Conservation (phyloP, 1,284 basidiomycete genomes). For the Moesziomyces parantarcticus region DNA sequence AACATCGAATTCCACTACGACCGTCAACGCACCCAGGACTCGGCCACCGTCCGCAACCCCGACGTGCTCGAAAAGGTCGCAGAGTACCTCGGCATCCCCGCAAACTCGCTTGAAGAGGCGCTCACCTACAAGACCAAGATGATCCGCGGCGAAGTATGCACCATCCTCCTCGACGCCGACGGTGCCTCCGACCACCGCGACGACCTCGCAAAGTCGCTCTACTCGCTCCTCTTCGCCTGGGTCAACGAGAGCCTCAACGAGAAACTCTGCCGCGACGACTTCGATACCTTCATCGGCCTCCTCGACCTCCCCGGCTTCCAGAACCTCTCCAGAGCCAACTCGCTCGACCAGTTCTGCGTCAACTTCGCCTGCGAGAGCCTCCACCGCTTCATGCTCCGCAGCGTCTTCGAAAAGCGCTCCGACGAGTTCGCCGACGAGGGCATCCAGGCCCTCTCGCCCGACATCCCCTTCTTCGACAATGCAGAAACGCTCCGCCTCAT, state of each 20-base stretch:
- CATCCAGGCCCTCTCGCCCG: slow-evolving; percentile 78
- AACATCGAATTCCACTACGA: slow-evolving; percentile 85
- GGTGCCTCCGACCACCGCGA: slow-evolving; percentile 91
- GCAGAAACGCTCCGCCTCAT: slow-evolving; percentile 87
- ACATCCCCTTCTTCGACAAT: slow-evolving; percentile 89
- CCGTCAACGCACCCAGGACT: slow-evolving; percentile 59
- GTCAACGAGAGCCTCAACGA: slow-evolving; percentile 96
- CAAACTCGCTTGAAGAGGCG: slow-evolving; percentile 80
- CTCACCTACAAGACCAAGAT: slow-evolving; percentile 92
- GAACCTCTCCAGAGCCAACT: slow-evolving; percentile 78
- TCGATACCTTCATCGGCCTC: slow-evolving; percentile 85
- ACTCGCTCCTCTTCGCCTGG: slow-evolving; percentile 95
- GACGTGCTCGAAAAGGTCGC: slow-evolving; percentile 84
- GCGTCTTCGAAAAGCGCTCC: slow-evolving; percentile 81
- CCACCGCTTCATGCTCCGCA: slow-evolving; percentile 83
- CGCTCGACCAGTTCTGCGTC: slow-evolving; percentile 93
- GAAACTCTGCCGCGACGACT: slow-evolving; percentile 73
- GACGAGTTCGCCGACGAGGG: slow-evolving; percentile 87
- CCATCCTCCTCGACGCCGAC: slow-evolving; percentile 93
- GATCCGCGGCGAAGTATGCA: slow-evolving; percentile 93
- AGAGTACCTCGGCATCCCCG: slow-evolving; percentile 87
- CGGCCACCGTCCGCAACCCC: slow-evolving; percentile 60
- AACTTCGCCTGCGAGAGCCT: slow-evolving; percentile 94
- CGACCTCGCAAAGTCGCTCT: slow-evolving; percentile 90
- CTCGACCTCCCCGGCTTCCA: slow-evolving; percentile 90